These are phyloP conservation scores for Carallia pectinifolia DNA, from an alignment of 345 rosid genomes.

Conservation along the genomic window DNA sequence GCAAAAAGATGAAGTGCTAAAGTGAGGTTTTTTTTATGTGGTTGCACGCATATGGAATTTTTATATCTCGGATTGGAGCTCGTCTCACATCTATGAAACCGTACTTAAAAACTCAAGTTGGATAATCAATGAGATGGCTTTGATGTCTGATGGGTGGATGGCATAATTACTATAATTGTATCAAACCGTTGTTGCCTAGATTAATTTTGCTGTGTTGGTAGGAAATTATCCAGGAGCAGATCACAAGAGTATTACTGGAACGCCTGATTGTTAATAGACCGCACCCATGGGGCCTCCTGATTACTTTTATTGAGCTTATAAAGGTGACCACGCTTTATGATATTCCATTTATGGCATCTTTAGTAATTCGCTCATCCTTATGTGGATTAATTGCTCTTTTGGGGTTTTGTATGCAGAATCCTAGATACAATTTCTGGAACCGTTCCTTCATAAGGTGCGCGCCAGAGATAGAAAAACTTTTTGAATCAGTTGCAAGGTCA, in stretches of 20 bases:
- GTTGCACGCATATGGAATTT: no score
- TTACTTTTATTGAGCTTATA: constrained; percentile 94
- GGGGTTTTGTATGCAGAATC: constrained; percentile 45
- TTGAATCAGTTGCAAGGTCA: constrained; percentile 76
- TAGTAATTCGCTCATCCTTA: no score
- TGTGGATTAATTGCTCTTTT: neutral
- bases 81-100: no score
- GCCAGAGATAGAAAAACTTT: constrained; percentile 87
- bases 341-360: neutral
- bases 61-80: no score
- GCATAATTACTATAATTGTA: neutral
- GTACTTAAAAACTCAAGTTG: no score
- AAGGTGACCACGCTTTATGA: constrained; percentile 40
- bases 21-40: no score
- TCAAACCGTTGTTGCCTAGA: neutral
- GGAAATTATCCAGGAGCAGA: constrained; percentile 98
- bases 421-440: constrained; percentile 78
- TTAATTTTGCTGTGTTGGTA: constrained; percentile 17
- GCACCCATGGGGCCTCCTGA: constrained; percentile 99
- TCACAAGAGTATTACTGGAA: constrained; percentile 90
- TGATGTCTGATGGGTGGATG: no score
- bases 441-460: constrained; percentile 74
- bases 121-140: no score
- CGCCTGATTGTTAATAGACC: constrained; percentile 88
- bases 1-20: no score